phyloP scores from a whole-genome alignment of 2,329 filamentous ascomycete genomes.

The Cytospora schulzeri region DNA sequence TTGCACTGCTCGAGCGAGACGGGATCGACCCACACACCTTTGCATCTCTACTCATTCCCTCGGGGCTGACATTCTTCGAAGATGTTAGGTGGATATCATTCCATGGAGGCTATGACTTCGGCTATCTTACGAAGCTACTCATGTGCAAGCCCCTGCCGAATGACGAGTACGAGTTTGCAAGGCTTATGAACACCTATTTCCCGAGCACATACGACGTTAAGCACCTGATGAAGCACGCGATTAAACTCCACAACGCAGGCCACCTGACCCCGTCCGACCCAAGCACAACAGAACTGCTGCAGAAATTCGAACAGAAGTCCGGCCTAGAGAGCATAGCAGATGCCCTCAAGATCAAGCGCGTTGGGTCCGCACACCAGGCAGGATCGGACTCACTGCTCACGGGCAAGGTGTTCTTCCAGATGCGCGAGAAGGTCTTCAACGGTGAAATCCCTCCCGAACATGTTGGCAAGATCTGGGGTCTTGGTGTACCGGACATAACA shows the following conservation, averaged over 20 bases:
- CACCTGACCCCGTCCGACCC: slow-evolving; percentile 66
- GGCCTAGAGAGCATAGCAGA: slow-evolving; percentile 93
- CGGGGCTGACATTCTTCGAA: slow-evolving; percentile 83
- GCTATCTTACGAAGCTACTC: slow-evolving; percentile 93
- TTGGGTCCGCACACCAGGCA: slow-evolving; percentile 87
- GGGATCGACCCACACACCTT: slow-evolving; percentile 92
- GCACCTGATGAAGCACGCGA: slow-evolving; percentile 90
- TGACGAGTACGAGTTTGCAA: slow-evolving; percentile 87
- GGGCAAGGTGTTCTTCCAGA: slow-evolving; percentile 91
- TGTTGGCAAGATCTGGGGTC: slow-evolving; percentile 87
- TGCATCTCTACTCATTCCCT: slow-evolving; percentile 85
- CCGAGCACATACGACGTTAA: slow-evolving; percentile 95
- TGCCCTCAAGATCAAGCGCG: slow-evolving; percentile 84
- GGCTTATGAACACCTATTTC: slow-evolving; percentile 89
- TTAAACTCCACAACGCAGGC: slow-evolving; percentile 65
- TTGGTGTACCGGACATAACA: slow-evolving; percentile 71
- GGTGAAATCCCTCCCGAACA: slow-evolving; percentile 80
- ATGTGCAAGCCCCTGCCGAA: slow-evolving; percentile 80
- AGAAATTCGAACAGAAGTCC: slow-evolving; percentile 86
- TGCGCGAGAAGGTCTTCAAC: slow-evolving; percentile 85
- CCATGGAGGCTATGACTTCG: slow-evolving; percentile 97
- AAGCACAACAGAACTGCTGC: slow-evolving; percentile 71
- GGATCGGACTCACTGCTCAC: slow-evolving; percentile 93
- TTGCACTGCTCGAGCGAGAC: slow-evolving; percentile 77
- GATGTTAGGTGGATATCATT: slow-evolving; percentile 96